Percentiles rank a stretch among this genome's conserved stretches.
Conservation (phyloP, 2,329 filamentous ascomycete species). For the Teratosphaeriaceae sp. region DNA sequence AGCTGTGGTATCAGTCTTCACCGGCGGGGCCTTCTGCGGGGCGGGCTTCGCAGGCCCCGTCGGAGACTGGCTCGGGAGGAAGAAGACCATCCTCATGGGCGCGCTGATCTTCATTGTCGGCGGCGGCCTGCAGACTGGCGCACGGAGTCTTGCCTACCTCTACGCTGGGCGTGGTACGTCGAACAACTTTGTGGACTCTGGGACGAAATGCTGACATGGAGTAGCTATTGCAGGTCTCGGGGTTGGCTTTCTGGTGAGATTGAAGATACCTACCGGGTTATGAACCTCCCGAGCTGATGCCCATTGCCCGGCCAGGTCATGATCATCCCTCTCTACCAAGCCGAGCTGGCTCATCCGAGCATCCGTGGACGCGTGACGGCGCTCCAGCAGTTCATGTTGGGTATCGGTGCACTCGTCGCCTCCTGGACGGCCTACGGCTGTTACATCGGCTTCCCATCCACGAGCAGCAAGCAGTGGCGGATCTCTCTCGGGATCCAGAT, state of each 20-base stretch:
- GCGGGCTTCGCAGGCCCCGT: constrained; percentile 56
- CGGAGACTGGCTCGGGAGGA: constrained; percentile 61
- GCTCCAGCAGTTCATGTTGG: constrained; percentile 77
- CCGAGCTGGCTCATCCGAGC: constrained; percentile 69
- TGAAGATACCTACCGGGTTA: too few relatives aligned
- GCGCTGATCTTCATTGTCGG: constrained; percentile 65
- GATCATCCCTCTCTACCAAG: constrained; percentile 68
- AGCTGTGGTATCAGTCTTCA: constrained; percentile 71
- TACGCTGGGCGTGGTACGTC: constrained; percentile 55
- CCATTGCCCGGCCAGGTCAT: too few relatives aligned
- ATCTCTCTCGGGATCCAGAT: constrained; percentile 64
- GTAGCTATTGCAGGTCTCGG: constrained; percentile 31
- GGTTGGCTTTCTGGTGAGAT: constrained; percentile 54
- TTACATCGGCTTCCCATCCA: constrained; percentile 44
- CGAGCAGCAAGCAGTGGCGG: constrained; percentile 52
- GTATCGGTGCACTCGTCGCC: constrained; percentile 65
- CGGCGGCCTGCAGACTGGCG: constrained; percentile 66
- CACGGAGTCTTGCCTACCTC: constrained; percentile 52
- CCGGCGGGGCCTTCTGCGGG: constrained; percentile 66
- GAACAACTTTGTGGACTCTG: not conserved
- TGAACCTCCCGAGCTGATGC: too few relatives aligned
- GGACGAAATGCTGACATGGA: constrained; percentile 3
- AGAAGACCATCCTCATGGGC: constrained; percentile 66
- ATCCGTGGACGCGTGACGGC: constrained; percentile 71
- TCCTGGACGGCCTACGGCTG: constrained; percentile 65